Evolutionary conservation across 768 basidiomycete species (phyloP), one percentile per base, ranked within the genome.

Genomic region (Leucogyrophana mollusca): DNA sequence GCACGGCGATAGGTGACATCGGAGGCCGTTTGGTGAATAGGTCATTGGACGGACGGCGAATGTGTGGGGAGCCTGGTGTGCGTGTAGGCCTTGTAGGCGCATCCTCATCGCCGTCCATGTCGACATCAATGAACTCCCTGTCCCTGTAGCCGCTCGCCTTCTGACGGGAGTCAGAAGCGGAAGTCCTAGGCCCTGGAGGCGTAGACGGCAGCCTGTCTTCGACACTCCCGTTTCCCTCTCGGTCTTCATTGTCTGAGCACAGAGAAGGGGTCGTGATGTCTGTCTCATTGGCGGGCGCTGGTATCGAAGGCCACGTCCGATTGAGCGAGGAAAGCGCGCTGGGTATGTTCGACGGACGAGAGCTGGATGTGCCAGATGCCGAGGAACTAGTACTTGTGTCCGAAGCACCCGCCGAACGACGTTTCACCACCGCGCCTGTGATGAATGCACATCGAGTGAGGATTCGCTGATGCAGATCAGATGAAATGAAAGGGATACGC

Each of bases 231-330:
- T 77, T 77, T 9, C 54, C 56, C 24, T 78, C 69, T 27, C 61
- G 72, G 13, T 76, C 76, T 32, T 83, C 85, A 47, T 85, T 83
- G 57, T 90, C 87, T 3, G 87, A 89, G 55, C 79, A 85, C 13
- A 90, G 68, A 0, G 86, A 88, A 0, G 87, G 87, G 0, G 87
- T 90, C 1, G 73, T 69, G 16, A 72, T 46, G 32, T 73, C 73
- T 2, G 70, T 68, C 40, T 69, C 73, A 11, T 64, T 67, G 17
- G 54, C 37, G 39, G n/a, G 8, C 5, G 56, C 55, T 6, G 77
- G 59, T 2, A 56, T 45, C 9, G 72, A 47, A 55, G 72, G 45
- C 71, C 53, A 59, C 9, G 58, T 56, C 21, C 32, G 54, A 46
- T 46, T 38, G 3, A 47, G 65, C 53, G 46, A 60, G 48, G 23